Evolutionary conservation across 2,329 filamentous ascomycete genomes (phyloP).

Genomic region (Diplodia sapinea): DNA sequence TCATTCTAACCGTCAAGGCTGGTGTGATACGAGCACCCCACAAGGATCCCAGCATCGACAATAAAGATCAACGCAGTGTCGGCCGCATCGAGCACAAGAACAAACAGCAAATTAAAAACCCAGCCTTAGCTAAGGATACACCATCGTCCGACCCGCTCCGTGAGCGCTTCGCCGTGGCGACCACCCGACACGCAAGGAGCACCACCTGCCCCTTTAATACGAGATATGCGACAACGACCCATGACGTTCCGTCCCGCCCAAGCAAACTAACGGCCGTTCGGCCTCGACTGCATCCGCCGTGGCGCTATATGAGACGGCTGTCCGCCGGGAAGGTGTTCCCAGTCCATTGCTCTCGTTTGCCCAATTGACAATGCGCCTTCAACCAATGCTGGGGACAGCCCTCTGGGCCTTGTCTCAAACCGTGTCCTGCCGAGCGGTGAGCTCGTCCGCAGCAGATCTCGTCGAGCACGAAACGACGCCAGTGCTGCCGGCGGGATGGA

Average conservation of each 20-base stretch:
- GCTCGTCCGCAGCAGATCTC: not conserved
- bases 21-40: not conserved
- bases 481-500: conserved; percentile 7
- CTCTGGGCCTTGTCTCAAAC: conserved; percentile 10
- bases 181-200: conserved; percentile 3
- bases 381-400: not conserved
- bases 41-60: not conserved
- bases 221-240: not conserved
- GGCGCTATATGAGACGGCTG: conserved; percentile 4
- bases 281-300: not conserved
- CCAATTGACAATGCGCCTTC: not conserved
- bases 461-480: conserved; percentile 16
- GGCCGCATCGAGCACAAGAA: not conserved
- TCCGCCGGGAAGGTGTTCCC: not conserved
- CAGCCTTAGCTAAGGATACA: not conserved
- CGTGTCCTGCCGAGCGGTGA: not conserved
- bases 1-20: not conserved
- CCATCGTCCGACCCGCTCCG: conserved; percentile 8
- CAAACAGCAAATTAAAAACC: not conserved
- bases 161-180: not conserved
- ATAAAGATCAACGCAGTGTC: not conserved
- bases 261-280: not conserved
- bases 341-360: conserved; percentile 7
- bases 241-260: not conserved
- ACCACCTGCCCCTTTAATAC: conserved; percentile 11